A percentile compares a stretch with the other conserved stretches of the same genome.
Conservation (phyloP, 2,329 filamentous ascomycete genomes). For the Pezicula neosporulosa region DNA sequence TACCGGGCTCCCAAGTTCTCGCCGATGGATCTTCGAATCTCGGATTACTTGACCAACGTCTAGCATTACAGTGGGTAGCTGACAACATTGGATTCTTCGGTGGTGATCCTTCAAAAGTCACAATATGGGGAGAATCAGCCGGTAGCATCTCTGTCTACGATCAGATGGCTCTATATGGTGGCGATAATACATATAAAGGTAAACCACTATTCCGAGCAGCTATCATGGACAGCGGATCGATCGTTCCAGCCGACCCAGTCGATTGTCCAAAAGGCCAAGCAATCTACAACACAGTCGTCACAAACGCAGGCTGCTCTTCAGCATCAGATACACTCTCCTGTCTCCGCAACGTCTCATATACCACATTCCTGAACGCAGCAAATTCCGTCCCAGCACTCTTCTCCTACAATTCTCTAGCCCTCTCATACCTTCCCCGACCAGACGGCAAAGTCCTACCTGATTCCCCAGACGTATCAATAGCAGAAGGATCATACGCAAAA, state of each 20-base stretch:
- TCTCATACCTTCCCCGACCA: slow-evolving; percentile 72
- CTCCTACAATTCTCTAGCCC: slow-evolving; percentile 63
- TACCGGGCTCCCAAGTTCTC: slow-evolving; percentile 65
- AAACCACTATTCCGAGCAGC: slow-evolving; percentile 70
- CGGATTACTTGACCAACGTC: slow-evolving; percentile 69
- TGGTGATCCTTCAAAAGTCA: slow-evolving; percentile 74
- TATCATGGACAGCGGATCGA: slow-evolving; percentile 73
- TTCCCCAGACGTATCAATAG: slow-evolving; percentile 57
- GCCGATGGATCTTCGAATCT: slow-evolving; percentile 66
- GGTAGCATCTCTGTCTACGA: slow-evolving; percentile 71
- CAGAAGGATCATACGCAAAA: slow-evolving; percentile 49
- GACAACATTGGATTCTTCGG: slow-evolving; percentile 77
- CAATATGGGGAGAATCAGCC: slow-evolving; percentile 71
- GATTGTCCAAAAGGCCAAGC: slow-evolving; percentile 64
- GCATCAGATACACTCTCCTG: slow-evolving; percentile 59
- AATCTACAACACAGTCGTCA: slow-evolving; percentile 60
- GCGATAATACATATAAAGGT: slow-evolving; percentile 71
- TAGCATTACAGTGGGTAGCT: slow-evolving; percentile 72
- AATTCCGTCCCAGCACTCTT: slow-evolving; percentile 69
- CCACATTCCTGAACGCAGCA: slow-evolving; percentile 58
- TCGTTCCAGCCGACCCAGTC: slow-evolving; percentile 59
- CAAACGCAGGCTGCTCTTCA: slow-evolving; percentile 56
- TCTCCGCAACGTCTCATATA: slow-evolving; percentile 58
- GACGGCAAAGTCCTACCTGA: slow-evolving; percentile 60
- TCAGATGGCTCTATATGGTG: slow-evolving; percentile 72